A percentile compares a stretch with the other conserved stretches of the same genome.
Conservation (phyloP, 257 asterid genomes). For the Solanum bulbocastanum region DNA sequence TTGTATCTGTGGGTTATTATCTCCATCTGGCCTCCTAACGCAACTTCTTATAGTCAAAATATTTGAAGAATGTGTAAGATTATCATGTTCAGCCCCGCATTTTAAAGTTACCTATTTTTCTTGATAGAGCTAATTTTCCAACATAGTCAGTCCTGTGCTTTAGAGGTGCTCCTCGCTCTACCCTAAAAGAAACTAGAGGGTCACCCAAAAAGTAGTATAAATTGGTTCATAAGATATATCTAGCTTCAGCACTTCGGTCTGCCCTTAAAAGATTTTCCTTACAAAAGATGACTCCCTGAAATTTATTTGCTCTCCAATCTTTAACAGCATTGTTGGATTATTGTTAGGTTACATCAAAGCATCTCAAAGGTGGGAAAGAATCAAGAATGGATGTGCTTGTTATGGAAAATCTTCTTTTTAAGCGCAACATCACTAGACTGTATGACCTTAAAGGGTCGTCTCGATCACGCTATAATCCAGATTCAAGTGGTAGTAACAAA, state of each 20-base stretch:
- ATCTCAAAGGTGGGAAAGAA: slow-evolving; percentile 86
- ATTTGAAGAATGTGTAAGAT: neutral
- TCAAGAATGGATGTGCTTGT: slow-evolving; percentile 83
- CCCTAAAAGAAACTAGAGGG: neutral
- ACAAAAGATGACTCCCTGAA: neutral
- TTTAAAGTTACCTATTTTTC: neutral
- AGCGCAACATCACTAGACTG: slow-evolving; percentile 63
- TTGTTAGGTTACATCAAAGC: slow-evolving; percentile 64
- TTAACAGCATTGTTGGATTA: neutral
- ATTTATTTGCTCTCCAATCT: neutral
- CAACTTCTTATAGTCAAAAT: neutral
- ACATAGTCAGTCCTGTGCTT: neutral
- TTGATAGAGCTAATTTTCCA: neutral
- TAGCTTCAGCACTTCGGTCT: neutral
- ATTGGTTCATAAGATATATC: neutral
- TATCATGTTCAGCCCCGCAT: neutral
- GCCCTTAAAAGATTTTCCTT: neutral
- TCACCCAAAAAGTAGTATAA: neutral
- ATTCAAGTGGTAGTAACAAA: slow-evolving; percentile 79
- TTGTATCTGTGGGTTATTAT: neutral
- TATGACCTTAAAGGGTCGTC: slow-evolving; percentile 96
- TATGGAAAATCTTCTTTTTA: slow-evolving; percentile 92
- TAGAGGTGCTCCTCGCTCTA: neutral
- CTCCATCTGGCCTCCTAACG: neutral
- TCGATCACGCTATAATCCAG: slow-evolving; percentile 84